Evolutionary conservation across 2,329 filamentous ascomycete genomes (phyloP).

Genomic region (Gyromitra esculenta): DNA sequence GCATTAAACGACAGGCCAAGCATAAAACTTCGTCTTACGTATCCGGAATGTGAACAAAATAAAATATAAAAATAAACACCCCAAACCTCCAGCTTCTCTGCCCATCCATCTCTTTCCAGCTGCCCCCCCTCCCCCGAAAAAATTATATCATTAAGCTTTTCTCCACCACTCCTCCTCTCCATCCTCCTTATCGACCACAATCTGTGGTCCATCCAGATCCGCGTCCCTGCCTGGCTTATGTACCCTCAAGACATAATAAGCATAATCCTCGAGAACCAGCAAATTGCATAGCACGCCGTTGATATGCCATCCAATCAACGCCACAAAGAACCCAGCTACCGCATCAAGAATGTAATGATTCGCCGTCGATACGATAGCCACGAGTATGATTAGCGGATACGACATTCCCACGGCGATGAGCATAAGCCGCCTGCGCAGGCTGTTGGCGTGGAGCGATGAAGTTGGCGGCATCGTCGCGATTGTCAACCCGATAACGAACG

Average conservation of each 20-base stretch:
- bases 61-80: constrained; percentile 11
- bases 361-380: constrained; percentile 70
- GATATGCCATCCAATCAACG: constrained; percentile 70
- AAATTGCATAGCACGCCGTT: constrained; percentile 70
- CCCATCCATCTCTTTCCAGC: neutral
- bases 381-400: constrained; percentile 67
- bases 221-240: constrained; percentile 67
- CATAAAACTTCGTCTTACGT: constrained; percentile 4
- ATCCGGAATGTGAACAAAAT: neutral
- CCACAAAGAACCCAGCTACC: constrained; percentile 73
- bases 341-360: constrained; percentile 76
- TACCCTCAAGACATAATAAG: constrained; percentile 70
- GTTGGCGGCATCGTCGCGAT: constrained; percentile 66
- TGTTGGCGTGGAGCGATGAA: constrained; percentile 59
- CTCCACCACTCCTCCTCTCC: constrained; percentile 51
- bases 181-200: constrained; percentile 30
- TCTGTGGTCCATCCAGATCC: constrained; percentile 34
- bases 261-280: constrained; percentile 73
- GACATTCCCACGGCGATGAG: constrained; percentile 64
- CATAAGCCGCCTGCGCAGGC: constrained; percentile 62
- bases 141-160: constrained; percentile 33
- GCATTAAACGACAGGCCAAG: constrained; percentile 3
- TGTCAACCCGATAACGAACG: constrained; percentile 66
- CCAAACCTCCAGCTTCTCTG: neutral
- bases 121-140: neutral